Conservation (phyloP, 768 basidiomycete species). For the Phaeotremella skinneri region DNA sequence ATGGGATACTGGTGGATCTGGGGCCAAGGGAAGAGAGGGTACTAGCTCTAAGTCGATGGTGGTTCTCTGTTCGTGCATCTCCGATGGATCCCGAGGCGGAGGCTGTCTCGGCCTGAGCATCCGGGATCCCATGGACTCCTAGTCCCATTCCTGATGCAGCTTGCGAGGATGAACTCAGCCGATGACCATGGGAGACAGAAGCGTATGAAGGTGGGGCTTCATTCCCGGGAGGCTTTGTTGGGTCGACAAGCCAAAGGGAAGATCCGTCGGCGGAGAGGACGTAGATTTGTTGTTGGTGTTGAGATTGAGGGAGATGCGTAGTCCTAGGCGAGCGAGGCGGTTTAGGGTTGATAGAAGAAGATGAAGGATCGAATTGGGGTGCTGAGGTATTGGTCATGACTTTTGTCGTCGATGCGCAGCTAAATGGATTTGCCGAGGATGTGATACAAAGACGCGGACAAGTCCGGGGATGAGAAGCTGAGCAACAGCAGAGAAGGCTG, state of each 20-base stretch:
- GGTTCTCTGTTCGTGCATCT: too few relatives aligned
- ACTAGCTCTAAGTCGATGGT: constrained; percentile 28
- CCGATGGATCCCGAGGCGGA: too few relatives aligned
- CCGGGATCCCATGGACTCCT: too few relatives aligned
- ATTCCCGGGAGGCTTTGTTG: constrained; percentile 25
- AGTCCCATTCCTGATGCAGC: too few relatives aligned
- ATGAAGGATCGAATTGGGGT: constrained; percentile 1
- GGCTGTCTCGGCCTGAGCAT: too few relatives aligned
- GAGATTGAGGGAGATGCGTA: constrained; percentile 4
- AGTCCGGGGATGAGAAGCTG: too few relatives aligned
- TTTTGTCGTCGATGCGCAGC: too few relatives aligned
- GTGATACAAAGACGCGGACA: too few relatives aligned
- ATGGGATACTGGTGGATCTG: background rate
- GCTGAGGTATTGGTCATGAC: too few relatives aligned
- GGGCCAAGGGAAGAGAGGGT: constrained; percentile 20
- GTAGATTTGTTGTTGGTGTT: constrained; percentile 36
- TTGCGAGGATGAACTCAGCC: too few relatives aligned
- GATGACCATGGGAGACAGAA: constrained; percentile 10
- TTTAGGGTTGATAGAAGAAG: constrained; percentile 8
- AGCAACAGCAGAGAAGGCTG: too few relatives aligned
- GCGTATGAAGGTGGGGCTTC: constrained; percentile 48
- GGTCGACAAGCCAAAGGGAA: constrained; percentile 39
- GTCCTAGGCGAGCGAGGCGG: constrained; percentile 13
- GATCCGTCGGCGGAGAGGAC: constrained; percentile 49
- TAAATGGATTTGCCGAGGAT: too few relatives aligned